Conservation (phyloP, 768 basidiomycete species). For the Russula emetica region DNA sequence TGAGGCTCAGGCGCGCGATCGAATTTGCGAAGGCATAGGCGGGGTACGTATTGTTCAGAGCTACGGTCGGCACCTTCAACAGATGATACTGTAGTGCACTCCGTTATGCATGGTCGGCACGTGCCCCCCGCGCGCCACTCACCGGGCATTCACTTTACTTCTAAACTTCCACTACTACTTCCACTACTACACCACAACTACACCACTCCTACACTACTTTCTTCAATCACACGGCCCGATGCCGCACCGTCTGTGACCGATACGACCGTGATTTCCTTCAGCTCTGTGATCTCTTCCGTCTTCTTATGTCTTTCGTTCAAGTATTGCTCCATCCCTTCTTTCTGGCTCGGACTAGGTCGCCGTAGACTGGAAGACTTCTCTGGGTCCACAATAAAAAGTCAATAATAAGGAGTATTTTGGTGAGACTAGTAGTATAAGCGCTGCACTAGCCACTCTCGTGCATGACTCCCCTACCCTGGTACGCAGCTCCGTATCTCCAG, state of each 20-base stretch:
- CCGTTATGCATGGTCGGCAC: no score
- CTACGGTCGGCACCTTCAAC: background rate
- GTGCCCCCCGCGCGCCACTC: no score
- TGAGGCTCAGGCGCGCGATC: background rate
- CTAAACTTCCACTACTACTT: background rate
- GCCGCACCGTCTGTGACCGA: background rate
- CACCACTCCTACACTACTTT: background rate
- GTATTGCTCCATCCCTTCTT: background rate
- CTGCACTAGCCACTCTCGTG: no score
- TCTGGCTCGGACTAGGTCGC: background rate
- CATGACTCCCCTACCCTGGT: background rate
- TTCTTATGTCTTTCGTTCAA: background rate
- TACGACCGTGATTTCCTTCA: background rate
- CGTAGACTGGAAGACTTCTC: no score
- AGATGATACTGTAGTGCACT: background rate
- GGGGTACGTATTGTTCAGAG: background rate
- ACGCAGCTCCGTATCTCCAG: background rate
- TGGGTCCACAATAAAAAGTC: background rate
- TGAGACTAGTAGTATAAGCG: background rate
- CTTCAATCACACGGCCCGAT: background rate
- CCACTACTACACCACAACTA: constrained; percentile 4
- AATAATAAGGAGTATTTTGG: background rate
- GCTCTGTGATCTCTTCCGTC: background rate
- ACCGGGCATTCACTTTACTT: no score
- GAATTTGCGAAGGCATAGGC: background rate